Evolutionary conservation across 495 filamentous ascomycete genomes (phyloP), one percentile per base, ranked within the genome.

Genomic region (Bacidia gigantensis): DNA sequence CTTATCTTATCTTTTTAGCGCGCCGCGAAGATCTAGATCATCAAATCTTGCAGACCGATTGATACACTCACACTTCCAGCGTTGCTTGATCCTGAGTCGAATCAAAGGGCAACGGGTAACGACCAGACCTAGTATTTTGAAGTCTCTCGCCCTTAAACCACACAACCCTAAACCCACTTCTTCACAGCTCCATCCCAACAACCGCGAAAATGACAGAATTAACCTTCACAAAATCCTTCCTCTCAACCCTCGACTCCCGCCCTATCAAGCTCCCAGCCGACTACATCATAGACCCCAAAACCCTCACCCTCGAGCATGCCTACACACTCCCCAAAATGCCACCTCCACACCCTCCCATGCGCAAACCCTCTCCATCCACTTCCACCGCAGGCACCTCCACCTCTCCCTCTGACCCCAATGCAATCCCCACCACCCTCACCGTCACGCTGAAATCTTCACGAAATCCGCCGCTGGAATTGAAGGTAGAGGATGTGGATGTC

Each of bases 231-330:
- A 89, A 86, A 65, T 70, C 78, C 45, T 95, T 90, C 69, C 82
- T 98, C 57, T 71, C 83, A 18, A 72, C 76, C 18, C 77, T 96
- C 46, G 87, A 90, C 69, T 73, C 78, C 29, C 78, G 81, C 52
- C 83, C 86, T 9, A 64, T 81, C 59, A 90, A 88, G 67, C 75
- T 95, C 46, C 75, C 79, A 11, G 68, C 83, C 54, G 88, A 95
- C 67, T 81, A 95, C 79, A 79, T 90, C 69, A 81, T 86, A 64
- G 86, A 95, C 61, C 78, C 86, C 26, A 80, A 80, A 59, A 78
- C 72, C 53, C 80, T 89, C 60, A 80, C 83, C 14, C 69, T 52
- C 39, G 53, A 49, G 26, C 46, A 29, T 11, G 47, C 46, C 14
- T 59, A 49, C 39, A 55, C 46, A 45, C 45, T 59, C 17, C 46